Conservation (phyloP, 768 basidiomycete species). For the Pulveroboletus sp. region DNA sequence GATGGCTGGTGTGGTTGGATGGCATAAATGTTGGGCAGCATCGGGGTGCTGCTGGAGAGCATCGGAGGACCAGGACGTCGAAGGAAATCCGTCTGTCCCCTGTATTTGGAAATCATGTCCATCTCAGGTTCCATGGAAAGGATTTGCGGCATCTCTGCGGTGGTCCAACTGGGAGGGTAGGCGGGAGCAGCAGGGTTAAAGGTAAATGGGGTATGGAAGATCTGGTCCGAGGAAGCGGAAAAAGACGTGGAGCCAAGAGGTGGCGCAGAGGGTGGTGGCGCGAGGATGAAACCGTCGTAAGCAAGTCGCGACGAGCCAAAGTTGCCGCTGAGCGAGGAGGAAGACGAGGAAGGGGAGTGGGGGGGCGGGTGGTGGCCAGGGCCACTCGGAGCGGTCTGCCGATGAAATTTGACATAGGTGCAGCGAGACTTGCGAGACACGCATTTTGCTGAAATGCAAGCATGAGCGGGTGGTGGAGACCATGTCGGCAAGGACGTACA, state of each 20-base stretch:
- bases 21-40: constrained; percentile 17
- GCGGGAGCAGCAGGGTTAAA: constrained; percentile 22
- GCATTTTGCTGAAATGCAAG: constrained; percentile 66
- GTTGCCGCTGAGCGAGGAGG: constrained; percentile 22
- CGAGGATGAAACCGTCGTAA: constrained; percentile 43
- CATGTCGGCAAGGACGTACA: constrained; percentile 46
- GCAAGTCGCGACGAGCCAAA: constrained; percentile 24
- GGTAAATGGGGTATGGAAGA: constrained; percentile 31
- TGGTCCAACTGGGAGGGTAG: constrained; percentile 16
- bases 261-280: constrained; percentile 33
- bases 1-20: constrained; percentile 18
- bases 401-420: constrained; percentile 80
- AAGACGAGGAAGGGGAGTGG: constrained; percentile 33
- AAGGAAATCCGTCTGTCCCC: constrained; percentile 44
- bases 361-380: constrained; percentile 58
- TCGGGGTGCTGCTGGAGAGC: constrained; percentile 3
- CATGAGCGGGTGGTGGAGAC: neutral
- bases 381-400: constrained; percentile 75
- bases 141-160: constrained; percentile 20
- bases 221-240: constrained; percentile 23
- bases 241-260: constrained; percentile 24
- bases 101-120: constrained; percentile 48
- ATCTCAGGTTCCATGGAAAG: constrained; percentile 22
- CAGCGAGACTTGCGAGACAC: constrained; percentile 66
- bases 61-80: constrained; percentile 29